These are phyloP conservation scores for Cyclotella choctawhatcheeana DNA, from an alignment of 108 stramenopile genomes.

Conservation along the genomic window DNA sequence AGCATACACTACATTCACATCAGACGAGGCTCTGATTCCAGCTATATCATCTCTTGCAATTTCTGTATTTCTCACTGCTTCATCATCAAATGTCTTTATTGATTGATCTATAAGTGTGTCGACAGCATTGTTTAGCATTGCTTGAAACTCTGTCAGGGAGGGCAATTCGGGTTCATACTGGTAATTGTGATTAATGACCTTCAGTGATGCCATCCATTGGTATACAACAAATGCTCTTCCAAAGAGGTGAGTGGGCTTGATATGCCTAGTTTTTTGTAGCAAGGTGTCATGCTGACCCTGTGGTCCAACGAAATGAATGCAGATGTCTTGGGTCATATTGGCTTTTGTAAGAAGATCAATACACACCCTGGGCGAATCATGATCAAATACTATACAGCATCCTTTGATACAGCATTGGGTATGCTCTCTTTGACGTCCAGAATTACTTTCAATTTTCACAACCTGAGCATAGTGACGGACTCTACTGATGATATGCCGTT, in stretches of 20 bases:
- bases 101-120: not conserved
- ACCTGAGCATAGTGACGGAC: slow-evolving; percentile 18
- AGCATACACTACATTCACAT: not conserved
- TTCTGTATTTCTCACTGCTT: not conserved
- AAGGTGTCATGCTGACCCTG: slow-evolving; percentile 16
- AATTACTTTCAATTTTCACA: slow-evolving; percentile 21
- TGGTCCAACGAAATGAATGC: slow-evolving; percentile 20
- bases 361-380: slow-evolving; percentile 13
- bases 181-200: slow-evolving; percentile 2
- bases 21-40: slow-evolving; percentile 11
- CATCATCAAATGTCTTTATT: slow-evolving; percentile 14
- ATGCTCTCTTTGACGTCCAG: slow-evolving; percentile 15
- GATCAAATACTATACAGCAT: slow-evolving; percentile 17
- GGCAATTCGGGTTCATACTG: not conserved
- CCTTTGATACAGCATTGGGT: slow-evolving; percentile 15
- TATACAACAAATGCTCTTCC: slow-evolving; percentile 21
- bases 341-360: not conserved
- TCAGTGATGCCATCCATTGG: slow-evolving; percentile 23
- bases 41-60: slow-evolving; percentile 27
- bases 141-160: not conserved
- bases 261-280: slow-evolving; percentile 7
- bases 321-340: slow-evolving; percentile 15
- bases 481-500: slow-evolving; percentile 9
- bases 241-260: slow-evolving; percentile 14
- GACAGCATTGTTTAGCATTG: not conserved